Conservation (phyloP, 257 asterid species). For the Lycium ferocissimum region DNA sequence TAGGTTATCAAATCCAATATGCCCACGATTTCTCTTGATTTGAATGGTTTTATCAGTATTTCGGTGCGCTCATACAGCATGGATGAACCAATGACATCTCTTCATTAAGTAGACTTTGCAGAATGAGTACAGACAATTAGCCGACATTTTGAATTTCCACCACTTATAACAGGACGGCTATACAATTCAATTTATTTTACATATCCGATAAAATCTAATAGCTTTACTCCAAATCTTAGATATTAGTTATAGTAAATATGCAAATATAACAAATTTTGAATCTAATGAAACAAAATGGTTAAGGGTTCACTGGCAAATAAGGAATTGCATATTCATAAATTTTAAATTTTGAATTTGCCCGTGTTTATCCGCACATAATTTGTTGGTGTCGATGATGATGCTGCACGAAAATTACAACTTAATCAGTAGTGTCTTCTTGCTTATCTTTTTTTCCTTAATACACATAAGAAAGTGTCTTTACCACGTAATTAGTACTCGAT, state of each 20-base stretch:
- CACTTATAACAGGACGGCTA: background rate
- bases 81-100: background rate
- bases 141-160: background rate
- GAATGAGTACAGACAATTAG: background rate
- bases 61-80: background rate
- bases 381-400: background rate
- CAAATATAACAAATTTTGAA: background rate
- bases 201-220: background rate
- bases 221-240: background rate
- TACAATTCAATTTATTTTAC: no score
- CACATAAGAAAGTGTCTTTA: background rate
- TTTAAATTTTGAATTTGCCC: background rate
- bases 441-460: background rate
- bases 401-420: background rate
- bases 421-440: background rate
- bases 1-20: constrained; percentile 9
- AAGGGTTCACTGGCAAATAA: background rate
- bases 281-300: background rate
- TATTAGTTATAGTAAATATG: background rate
- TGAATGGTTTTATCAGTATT: background rate
- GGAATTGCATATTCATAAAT: background rate
- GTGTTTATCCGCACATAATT: no score
- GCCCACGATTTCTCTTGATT: background rate
- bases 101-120: constrained; percentile 10
- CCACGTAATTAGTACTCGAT: constrained; percentile 24